phyloP scores from a whole-genome alignment of 441 rosid genomes.

The Erodium trifolium region DNA sequence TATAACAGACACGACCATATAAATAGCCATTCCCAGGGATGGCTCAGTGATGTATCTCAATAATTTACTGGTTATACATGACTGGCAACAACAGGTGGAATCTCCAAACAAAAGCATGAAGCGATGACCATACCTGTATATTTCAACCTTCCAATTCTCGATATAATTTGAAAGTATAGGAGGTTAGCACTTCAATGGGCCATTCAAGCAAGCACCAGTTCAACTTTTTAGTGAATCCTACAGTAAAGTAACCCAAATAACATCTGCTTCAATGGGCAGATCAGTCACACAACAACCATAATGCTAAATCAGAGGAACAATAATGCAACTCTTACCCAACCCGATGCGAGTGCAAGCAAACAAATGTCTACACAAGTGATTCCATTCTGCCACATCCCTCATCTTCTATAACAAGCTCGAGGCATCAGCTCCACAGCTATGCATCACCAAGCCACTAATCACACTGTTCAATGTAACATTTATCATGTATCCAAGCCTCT shows the following conservation, averaged over 20 bases:
- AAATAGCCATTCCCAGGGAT: neutral
- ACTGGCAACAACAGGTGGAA: neutral
- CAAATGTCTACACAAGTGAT: neutral
- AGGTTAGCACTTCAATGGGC: neutral
- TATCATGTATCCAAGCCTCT: too few relatives aligned
- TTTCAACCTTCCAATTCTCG: neutral
- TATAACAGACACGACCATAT: neutral
- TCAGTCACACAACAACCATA: neutral
- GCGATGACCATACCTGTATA: neutral
- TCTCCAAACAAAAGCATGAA: neutral
- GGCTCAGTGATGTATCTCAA: neutral
- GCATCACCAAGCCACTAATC: too few relatives aligned
- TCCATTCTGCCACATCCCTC: too few relatives aligned
- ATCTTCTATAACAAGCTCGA: too few relatives aligned
- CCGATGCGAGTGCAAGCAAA: neutral
- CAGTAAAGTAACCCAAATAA: neutral
- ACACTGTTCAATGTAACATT: too few relatives aligned
- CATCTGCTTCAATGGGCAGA: neutral
- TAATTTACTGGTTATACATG: neutral
- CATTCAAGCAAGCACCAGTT: neutral
- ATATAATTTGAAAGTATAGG: neutral
- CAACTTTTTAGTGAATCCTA: neutral
- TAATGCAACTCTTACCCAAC: neutral
- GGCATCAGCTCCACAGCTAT: too few relatives aligned
- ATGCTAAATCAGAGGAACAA: neutral